phyloP scores from a whole-genome alignment of 306 rosid species.

The Canavalia gladiata region DNA sequence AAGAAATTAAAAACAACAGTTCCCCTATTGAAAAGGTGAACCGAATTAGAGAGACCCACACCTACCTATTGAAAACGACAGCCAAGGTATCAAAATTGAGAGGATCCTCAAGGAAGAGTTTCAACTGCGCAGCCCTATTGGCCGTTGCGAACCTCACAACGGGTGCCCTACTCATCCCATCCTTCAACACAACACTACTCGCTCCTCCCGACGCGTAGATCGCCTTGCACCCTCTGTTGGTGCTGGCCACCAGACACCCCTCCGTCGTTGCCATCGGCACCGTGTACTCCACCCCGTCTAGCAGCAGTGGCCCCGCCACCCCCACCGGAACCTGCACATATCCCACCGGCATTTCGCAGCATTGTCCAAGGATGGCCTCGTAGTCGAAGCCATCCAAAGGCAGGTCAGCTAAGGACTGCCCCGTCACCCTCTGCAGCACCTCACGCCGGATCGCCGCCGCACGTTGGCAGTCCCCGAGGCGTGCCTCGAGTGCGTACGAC shows the following conservation, averaged over 20 bases:
- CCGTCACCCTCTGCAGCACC: slow-evolving; percentile 64
- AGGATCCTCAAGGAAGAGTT: slow-evolving; percentile 72
- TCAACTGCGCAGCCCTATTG: slow-evolving; percentile 70
- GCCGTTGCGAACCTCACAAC: slow-evolving; percentile 74
- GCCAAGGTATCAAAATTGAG: slow-evolving; percentile 67
- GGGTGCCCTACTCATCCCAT: slow-evolving; percentile 89
- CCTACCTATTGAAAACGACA: slow-evolving; percentile 64
- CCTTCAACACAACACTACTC: slow-evolving; percentile 62
- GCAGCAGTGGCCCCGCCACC: slow-evolving; percentile 78
- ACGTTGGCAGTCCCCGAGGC: slow-evolving; percentile 64
- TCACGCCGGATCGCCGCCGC: slow-evolving; percentile 76
- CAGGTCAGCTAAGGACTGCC: slow-evolving; percentile 66
- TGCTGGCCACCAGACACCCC: slow-evolving; percentile 81
- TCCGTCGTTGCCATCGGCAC: slow-evolving; percentile 90
- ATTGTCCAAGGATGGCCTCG: slow-evolving; percentile 76
- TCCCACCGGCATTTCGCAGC: slow-evolving; percentile 91
- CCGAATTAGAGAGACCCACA: too few relatives aligned
- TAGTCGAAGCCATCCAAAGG: slow-evolving; percentile 79
- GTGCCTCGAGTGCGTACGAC: slow-evolving; percentile 70
- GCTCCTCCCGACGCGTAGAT: slow-evolving; percentile 80
- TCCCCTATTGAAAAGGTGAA: neutral
- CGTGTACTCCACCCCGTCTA: slow-evolving; percentile 69
- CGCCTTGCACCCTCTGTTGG: slow-evolving; percentile 88
- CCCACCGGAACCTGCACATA: slow-evolving; percentile 87
- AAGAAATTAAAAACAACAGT: neutral